Evolutionary conservation across 345 rosid genomes (phyloP).

Genomic region (Hibiscus tridactylites): DNA sequence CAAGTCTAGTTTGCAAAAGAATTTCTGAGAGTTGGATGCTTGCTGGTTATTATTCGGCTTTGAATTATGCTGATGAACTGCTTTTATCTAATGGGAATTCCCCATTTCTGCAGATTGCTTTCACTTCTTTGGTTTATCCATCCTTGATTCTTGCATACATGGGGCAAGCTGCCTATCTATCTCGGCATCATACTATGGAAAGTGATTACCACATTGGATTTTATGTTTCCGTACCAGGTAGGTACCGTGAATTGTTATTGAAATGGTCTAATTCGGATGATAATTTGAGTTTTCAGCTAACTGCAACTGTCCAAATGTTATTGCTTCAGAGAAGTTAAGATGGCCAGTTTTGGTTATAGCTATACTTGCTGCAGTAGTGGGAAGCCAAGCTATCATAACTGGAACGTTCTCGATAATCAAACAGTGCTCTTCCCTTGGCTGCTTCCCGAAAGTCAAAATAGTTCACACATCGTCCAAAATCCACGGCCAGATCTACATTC

Average conservation of each 20-base stretch:
- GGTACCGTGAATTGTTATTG: constrained; percentile 9
- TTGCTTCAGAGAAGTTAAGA: constrained; percentile 61
- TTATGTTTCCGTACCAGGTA: constrained; percentile 94
- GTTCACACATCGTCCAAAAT: constrained; percentile 92
- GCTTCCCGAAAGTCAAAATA: constrained; percentile 90
- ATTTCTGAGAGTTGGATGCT: not conserved
- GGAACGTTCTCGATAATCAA: constrained; percentile 97
- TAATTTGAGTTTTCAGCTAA: not conserved
- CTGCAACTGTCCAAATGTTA: not conserved
- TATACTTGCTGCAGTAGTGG: constrained; percentile 91
- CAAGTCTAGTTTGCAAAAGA: not conserved
- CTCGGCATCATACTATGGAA: constrained; percentile 58
- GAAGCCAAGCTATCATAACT: constrained; percentile 94
- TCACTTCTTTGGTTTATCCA: constrained; percentile 84
- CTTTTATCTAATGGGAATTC: constrained; percentile 1
- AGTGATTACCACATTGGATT: constrained; percentile 72
- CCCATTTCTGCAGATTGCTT: constrained; percentile 65
- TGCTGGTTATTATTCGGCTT: not conserved
- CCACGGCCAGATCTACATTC: constrained; percentile 94
- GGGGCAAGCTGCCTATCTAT: constrained; percentile 99
- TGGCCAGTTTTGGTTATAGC: constrained; percentile 96
- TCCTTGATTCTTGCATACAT: constrained; percentile 91
- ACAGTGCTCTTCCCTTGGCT: constrained; percentile 86
- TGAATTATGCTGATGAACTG: not conserved
- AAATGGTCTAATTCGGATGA: not conserved